These are phyloP conservation scores for Hypoxylon lienhwacheense DNA, from an alignment of 495 filamentous ascomycete genomes.

Conservation along the genomic window DNA sequence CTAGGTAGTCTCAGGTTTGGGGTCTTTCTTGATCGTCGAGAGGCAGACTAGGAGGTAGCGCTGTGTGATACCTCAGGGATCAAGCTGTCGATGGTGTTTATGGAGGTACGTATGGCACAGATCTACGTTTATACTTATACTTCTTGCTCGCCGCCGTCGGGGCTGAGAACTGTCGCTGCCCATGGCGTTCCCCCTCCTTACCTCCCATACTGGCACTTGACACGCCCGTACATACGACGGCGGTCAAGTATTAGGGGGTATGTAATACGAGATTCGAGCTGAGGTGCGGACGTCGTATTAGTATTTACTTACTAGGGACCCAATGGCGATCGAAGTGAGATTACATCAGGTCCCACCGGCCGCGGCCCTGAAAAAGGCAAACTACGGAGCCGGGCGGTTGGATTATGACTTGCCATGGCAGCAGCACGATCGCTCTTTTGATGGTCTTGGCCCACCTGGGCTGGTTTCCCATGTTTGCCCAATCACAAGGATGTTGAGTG, in stretches of 20 bases:
- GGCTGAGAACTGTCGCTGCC: neutral
- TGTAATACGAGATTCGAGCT: slow-evolving; percentile 4
- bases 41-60: too few relatives aligned
- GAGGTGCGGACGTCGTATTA: slow-evolving; percentile 9
- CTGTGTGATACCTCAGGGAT: too few relatives aligned
- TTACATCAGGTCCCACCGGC: neutral
- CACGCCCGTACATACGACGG: neutral
- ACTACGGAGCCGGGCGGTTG: slow-evolving; percentile 14
- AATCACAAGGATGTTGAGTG: neutral
- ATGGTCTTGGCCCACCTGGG: slow-evolving; percentile 19
- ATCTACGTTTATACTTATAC: slow-evolving; percentile 24
- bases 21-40: too few relatives aligned
- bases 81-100: too few relatives aligned
- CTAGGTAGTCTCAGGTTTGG: too few relatives aligned
- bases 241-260: slow-evolving; percentile 1
- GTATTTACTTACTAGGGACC: too few relatives aligned
- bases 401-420: slow-evolving; percentile 22
- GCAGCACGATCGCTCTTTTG: slow-evolving; percentile 8
- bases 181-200: neutral
- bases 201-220: neutral
- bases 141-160: neutral
- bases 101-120: too few relatives aligned
- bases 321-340: slow-evolving; percentile 6
- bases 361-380: slow-evolving; percentile 8
- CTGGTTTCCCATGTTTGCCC: neutral